phyloP scores from a whole-genome alignment of 495 filamentous ascomycete species.

The Haplographium delicatum region DNA sequence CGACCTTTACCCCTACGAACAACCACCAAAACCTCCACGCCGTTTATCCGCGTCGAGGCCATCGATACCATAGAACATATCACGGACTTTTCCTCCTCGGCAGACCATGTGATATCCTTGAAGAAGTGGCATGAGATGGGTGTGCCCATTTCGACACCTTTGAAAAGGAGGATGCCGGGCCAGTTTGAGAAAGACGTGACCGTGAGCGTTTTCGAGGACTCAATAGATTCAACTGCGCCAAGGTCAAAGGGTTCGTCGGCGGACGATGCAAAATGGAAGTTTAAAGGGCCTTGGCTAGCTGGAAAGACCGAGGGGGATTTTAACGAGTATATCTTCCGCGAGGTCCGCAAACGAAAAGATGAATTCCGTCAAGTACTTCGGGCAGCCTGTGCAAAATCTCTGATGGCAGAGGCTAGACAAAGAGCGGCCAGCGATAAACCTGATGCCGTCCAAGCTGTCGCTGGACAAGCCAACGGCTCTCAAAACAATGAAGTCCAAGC shows the following conservation, averaged over 20 bases:
- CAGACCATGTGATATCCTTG: constrained; percentile 75
- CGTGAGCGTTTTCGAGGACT: constrained; percentile 53
- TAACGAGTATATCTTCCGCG: constrained; percentile 52
- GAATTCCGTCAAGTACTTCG: constrained; percentile 61
- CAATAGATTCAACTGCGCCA: constrained; percentile 43
- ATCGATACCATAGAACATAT: constrained; percentile 88
- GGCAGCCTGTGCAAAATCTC: constrained; percentile 36
- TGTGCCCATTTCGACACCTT: constrained; percentile 53
- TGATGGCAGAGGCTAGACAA: constrained; percentile 36
- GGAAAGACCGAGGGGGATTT: constrained; percentile 73
- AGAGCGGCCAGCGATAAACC: constrained; percentile 30
- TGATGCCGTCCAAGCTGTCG: constrained; percentile 18
- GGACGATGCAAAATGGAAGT: constrained; percentile 58
- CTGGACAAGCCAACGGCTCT: no score
- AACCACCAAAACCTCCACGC: constrained; percentile 63
- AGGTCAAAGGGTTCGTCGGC: constrained; percentile 23
- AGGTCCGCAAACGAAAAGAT: constrained; percentile 52
- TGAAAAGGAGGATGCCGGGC: not conserved
- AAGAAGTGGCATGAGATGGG: constrained; percentile 83
- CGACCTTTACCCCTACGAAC: constrained; percentile 70
- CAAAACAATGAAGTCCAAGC: no score
- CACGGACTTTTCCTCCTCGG: constrained; percentile 81
- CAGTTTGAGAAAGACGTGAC: not conserved
- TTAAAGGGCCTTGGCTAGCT: constrained; percentile 74
- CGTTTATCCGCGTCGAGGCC: constrained; percentile 62